Conservation (phyloP, 2,329 filamentous ascomycete species). For the Blumeria graminis region DNA sequence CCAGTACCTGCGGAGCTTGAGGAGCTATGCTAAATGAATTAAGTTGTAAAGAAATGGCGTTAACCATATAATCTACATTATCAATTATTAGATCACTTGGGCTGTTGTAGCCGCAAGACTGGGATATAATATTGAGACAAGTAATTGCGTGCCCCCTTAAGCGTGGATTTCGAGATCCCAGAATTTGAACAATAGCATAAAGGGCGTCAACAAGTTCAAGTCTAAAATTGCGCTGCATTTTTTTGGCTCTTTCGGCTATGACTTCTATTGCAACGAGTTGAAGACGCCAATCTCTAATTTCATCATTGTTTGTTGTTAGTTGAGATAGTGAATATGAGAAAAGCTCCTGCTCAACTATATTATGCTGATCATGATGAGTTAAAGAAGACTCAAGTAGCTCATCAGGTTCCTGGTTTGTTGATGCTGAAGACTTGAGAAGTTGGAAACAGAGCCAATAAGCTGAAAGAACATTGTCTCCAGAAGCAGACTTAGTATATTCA, state of each 20-base stretch:
- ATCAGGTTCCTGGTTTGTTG: conserved; percentile 29
- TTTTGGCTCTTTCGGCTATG: conserved; percentile 49
- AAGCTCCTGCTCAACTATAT: conserved; percentile 33
- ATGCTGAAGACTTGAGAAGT: conserved; percentile 34
- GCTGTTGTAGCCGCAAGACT: conserved; percentile 46
- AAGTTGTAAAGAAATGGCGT: conserved; percentile 67
- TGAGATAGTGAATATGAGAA: conserved; percentile 35
- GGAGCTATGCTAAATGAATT: conserved; percentile 85
- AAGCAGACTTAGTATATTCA: conserved; percentile 31
- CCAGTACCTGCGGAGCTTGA: conserved; percentile 67
- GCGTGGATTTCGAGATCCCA: conserved; percentile 44
- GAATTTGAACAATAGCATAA: conserved; percentile 72
- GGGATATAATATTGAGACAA: conserved; percentile 58
- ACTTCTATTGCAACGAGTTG: conserved; percentile 63
- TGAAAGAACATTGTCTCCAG: conserved; percentile 35
- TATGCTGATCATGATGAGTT: conserved; percentile 17
- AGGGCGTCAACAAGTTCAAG: conserved; percentile 74
- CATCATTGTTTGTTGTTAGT: conserved; percentile 29
- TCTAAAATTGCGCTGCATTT: conserved; percentile 43
- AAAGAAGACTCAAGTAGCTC: conserved; percentile 37
- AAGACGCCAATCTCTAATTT: conserved; percentile 39
- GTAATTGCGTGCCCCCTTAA: conserved; percentile 64
- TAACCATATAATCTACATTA: conserved; percentile 92
- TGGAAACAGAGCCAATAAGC: conserved; percentile 63
- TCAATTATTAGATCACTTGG: conserved; percentile 62